Percentiles rank a stretch among this genome's conserved stretches.
phyloP scores from a whole-genome alignment of 306 rosid genomes.

The Rosa chinensis region DNA sequence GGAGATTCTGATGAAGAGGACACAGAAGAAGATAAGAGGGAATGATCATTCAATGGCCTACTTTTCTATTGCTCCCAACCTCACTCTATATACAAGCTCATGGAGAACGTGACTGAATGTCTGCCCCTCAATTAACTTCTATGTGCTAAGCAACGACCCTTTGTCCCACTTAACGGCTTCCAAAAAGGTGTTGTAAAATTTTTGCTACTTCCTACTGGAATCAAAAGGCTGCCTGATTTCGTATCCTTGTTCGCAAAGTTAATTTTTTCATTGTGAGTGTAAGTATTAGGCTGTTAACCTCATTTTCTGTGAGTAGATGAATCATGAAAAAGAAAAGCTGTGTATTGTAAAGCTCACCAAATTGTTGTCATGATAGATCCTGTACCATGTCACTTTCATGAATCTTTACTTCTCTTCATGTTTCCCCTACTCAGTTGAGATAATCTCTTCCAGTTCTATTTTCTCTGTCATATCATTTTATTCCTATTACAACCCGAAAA shows the following conservation, averaged over 20 bases:
- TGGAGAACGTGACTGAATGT: not conserved
- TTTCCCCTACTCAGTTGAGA: not conserved
- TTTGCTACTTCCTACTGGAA: conserved; percentile 31
- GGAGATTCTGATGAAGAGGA: conserved; percentile 45
- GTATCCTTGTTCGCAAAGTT: conserved; percentile 21
- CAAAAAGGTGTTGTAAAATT: conserved; percentile 37
- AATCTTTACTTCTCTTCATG: not conserved
- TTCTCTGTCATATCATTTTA: not conserved
- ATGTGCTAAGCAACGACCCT: not conserved
- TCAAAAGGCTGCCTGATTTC: conserved; percentile 31
- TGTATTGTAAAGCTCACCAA: not conserved
- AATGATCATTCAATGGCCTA: conserved; percentile 33
- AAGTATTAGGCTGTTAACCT: conserved; percentile 25
- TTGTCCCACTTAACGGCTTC: conserved; percentile 29
- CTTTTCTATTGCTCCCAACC: not conserved
- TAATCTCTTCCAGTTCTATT: not conserved
- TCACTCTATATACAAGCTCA: not conserved
- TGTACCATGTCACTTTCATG: not conserved
- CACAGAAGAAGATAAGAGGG: conserved; percentile 80
- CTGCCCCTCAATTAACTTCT: conserved; percentile 19
- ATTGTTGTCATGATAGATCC: not conserved
- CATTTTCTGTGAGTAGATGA: conserved; percentile 1
- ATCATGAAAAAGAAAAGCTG: conserved; percentile 1
- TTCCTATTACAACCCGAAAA: not conserved
- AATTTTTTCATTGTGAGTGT: conserved; percentile 34